Evolutionary conservation across 2,329 filamentous ascomycete genomes (phyloP).

Genomic region (Colletotrichum lini): DNA sequence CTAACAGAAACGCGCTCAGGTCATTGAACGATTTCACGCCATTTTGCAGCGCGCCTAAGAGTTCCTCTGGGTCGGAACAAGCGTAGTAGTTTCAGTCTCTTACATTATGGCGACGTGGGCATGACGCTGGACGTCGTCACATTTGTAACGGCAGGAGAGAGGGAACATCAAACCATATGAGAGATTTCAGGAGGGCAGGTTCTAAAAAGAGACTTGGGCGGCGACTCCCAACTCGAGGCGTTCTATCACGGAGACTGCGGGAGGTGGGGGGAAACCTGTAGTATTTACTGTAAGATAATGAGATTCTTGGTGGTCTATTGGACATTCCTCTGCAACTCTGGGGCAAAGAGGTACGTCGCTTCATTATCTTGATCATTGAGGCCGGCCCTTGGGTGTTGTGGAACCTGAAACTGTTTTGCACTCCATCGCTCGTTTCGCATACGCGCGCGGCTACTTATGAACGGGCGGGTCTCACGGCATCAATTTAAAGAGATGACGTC

Average conservation of each 20-base stretch:
- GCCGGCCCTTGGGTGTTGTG: not conserved
- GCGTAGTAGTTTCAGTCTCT: not conserved
- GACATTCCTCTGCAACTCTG: conserved; percentile 8
- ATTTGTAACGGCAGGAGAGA: not conserved
- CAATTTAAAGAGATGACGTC: not conserved
- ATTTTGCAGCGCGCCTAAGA: conserved; percentile 30
- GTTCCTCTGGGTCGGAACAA: not conserved
- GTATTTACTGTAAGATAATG: conserved; percentile 38
- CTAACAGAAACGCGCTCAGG: conserved; percentile 12
- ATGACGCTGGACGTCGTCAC: not conserved
- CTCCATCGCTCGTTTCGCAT: not conserved
- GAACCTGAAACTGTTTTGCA: too few species aligned
- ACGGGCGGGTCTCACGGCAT: not conserved
- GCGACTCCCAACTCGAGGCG: conserved; percentile 13
- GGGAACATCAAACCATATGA: not conserved
- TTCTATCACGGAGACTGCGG: conserved; percentile 13
- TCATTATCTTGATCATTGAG: not conserved
- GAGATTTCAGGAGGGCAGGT: not conserved
- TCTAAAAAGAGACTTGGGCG: conserved; percentile 12
- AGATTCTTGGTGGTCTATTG: conserved; percentile 13
- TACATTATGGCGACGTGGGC: not conserved
- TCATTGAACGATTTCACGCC: conserved; percentile 43
- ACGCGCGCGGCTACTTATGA: conserved; percentile 39
- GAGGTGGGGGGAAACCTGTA: conserved; percentile 5
- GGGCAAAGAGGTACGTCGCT: not conserved